Evolutionary conservation across 2,329 filamentous ascomycete genomes (phyloP).

Genomic region (Talaromyces rugulosus): DNA sequence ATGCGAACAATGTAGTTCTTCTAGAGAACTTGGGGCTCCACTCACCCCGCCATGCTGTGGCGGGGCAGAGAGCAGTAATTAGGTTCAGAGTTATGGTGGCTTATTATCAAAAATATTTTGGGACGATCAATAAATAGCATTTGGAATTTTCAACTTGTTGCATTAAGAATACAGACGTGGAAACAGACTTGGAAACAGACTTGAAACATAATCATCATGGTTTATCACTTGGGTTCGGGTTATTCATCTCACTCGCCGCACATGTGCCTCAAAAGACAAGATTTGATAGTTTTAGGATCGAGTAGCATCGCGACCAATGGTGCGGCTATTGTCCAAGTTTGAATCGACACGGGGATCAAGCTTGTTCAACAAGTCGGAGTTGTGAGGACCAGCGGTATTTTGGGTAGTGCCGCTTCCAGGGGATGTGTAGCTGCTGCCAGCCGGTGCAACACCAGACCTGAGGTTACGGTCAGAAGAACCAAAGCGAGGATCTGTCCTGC

Average conservation of each 20-base stretch:
- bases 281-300: background rate
- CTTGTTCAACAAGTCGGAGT: slow-evolving; percentile 44
- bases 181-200: too few relatives aligned
- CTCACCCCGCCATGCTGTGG: too few relatives aligned
- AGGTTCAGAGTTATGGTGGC: too few relatives aligned
- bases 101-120: background rate
- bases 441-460: slow-evolving; percentile 7
- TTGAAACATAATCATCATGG: too few relatives aligned
- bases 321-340: slow-evolving; percentile 35
- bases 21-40: too few relatives aligned
- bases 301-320: slow-evolving; percentile 9
- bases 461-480: slow-evolving; percentile 31
- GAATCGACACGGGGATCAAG: slow-evolving; percentile 53
- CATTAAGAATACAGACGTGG: background rate
- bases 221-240: too few relatives aligned
- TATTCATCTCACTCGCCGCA: too few relatives aligned
- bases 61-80: too few relatives aligned
- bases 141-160: background rate
- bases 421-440: slow-evolving; percentile 13
- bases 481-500: slow-evolving; percentile 34
- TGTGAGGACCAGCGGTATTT: slow-evolving; percentile 38
- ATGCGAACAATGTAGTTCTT: too few relatives aligned
- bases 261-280: too few relatives aligned
- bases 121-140: background rate
- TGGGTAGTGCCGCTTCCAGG: slow-evolving; percentile 12